Evolutionary conservation across 345 rosid species (phyloP), one percentile per base, ranked within the genome.

Genomic region (Gossypium anomalum): DNA sequence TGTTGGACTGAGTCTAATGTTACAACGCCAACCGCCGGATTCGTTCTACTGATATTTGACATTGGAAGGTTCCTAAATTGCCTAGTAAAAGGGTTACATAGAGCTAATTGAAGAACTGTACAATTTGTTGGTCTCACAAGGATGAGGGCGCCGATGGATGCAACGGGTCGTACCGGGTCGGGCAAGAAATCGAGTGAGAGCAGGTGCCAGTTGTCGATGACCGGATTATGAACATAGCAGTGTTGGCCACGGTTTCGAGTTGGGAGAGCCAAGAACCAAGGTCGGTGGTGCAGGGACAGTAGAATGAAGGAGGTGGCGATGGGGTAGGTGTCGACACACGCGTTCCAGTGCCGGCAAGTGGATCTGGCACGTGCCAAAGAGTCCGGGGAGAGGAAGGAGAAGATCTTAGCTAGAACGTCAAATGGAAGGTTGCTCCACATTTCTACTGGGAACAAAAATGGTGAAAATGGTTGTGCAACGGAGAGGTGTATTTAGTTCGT

Each of bases 201-300:
- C 68, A 55, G 38, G 53, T 85, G 78, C 92, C 92, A 83, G 66
- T 20, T 83, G 16, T 67, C 62, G 7, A 16, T 14, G 4, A 17
- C 71, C 27, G 88, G 88, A 71, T 85, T 88, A 45, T 83, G 85
- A 41, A 78, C 75, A 49, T 86, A 82, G 52, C 88, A 83, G 29
- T 65, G 63, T 15, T 20, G 70, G 22, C 57, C 68, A 2, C 72
- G 84, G 85, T 76, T 64, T 45, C 88, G 83, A 0, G 71, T 38
- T 13, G 89, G 92, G 55, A 88, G 41, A 29, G 82, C 89, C n/a
- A 86, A 19, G 75, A 88, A 83, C 92, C 92, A 88, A 3, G 85
- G 71, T 41, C 73, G 82, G 47, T 67, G 79, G 76, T 16, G 71
- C 11, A 75, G 64, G 0, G 61, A 20, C 53, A 9, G 16, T 0